Evolutionary conservation across 1,139 yeast species (phyloP), one percentile per base, ranked within the genome.

Genomic region (Yamadazyma sp.): DNA sequence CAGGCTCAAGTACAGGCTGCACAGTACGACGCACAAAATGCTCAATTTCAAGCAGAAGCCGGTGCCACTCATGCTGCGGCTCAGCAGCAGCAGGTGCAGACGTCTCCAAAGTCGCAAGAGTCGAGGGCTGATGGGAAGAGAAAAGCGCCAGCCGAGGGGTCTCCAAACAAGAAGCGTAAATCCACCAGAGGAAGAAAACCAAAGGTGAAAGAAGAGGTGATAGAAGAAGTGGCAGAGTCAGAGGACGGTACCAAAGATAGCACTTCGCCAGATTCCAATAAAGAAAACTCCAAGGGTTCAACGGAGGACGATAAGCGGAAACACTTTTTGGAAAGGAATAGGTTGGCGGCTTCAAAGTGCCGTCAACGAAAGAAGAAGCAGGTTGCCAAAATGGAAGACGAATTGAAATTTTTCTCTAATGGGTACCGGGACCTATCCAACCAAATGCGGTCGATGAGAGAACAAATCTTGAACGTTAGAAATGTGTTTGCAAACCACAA

Each of bases 331-430:
- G 98, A 92, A 58, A 73, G 97, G 45, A 92, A 92, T 59, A 74
- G 98, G 44, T 80, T 92, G 11, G 99, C 99, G 0, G 98, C 98
- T 0, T 81, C 94, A 28, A 90, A 89, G 61, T 94, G 97, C 67
- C 79, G 99, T 42, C 95, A 87, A 61, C 78, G 97, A 38, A 94
- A 92, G 73, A 92, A 94, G 65, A 90, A 87, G 57, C 84, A 86
- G 71, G 76, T 88, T 31, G 82, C 79, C 42, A 85, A 83, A 49
- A 82, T 92, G 78, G 95, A 90, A 58, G 80, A 75, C 34, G 95
- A 89, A 56, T 71, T 76, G 59, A 73, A 72, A 24, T 82, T 77
- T 51, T 87, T 81, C 58, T 75, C 87, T 15, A 61, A 73, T 11
- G 94, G 90, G 41, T 89, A 87, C 60, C 76, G 84, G 29, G 79